Evolutionary conservation across 2,329 filamentous ascomycete species (phyloP).

Genomic region (Alternaria arborescens): DNA sequence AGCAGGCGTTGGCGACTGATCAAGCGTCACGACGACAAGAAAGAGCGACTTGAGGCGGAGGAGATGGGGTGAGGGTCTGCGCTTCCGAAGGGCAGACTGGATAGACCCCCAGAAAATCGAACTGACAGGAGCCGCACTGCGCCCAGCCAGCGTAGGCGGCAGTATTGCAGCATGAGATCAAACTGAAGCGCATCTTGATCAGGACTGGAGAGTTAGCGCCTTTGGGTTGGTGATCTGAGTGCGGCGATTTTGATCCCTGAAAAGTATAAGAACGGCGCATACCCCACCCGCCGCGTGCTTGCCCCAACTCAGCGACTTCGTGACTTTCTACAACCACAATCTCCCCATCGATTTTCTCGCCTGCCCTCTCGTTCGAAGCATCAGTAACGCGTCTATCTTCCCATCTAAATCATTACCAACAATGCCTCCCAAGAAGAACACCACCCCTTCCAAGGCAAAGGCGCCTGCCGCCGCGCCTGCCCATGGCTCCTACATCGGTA

Average conservation of each 20-base stretch:
- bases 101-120: slow-evolving; percentile 34
- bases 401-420: slow-evolving; percentile 45
- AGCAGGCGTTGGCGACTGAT: neutral
- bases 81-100: slow-evolving; percentile 30
- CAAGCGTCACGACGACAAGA: neutral
- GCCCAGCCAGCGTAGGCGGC: slow-evolving; percentile 32
- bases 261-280: slow-evolving; percentile 39
- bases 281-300: slow-evolving; percentile 37
- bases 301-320: slow-evolving; percentile 35
- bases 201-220: slow-evolving; percentile 37
- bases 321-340: slow-evolving; percentile 36
- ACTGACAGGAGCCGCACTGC: slow-evolving; percentile 23
- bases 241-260: slow-evolving; percentile 31
- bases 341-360: slow-evolving; percentile 30
- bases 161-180: slow-evolving; percentile 32
- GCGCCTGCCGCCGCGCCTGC: slow-evolving; percentile 60
- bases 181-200: slow-evolving; percentile 39
- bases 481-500: slow-evolving; percentile 74
- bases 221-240: slow-evolving; percentile 43
- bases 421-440: slow-evolving; percentile 73
- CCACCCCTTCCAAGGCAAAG: slow-evolving; percentile 66
- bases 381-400: slow-evolving; percentile 33
- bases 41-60: slow-evolving; percentile 15
- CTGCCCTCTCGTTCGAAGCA: slow-evolving; percentile 47
- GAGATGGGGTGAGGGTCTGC: slow-evolving; percentile 24